phyloP scores from a whole-genome alignment of 495 filamentous ascomycete genomes.

The Penicillium waksmanii region DNA sequence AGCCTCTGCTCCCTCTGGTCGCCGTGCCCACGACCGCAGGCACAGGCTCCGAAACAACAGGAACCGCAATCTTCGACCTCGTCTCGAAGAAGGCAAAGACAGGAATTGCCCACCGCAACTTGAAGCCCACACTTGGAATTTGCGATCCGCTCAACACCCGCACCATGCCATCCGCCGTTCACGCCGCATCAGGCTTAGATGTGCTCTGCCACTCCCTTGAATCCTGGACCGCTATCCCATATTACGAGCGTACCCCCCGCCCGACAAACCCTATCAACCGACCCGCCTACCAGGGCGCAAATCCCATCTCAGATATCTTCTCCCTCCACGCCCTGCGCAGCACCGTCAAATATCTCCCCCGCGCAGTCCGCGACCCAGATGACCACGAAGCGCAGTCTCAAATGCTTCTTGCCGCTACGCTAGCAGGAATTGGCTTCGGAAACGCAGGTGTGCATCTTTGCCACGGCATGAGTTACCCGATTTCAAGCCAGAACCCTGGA shows the following conservation, averaged over 20 bases:
- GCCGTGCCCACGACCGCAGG: conserved; percentile 96
- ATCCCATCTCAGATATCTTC: conserved; percentile 97
- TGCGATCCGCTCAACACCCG: conserved; percentile 94
- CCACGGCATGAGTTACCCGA: conserved; percentile 96
- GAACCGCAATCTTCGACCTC: conserved; percentile 96
- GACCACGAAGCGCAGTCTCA: conserved; percentile 88
- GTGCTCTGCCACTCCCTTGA: conserved; percentile 94
- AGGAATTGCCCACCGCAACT: conserved; percentile 89
- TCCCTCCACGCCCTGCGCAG: conserved; percentile 76
- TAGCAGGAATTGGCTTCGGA: conserved; percentile 95
- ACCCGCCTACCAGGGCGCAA: conserved; percentile 95
- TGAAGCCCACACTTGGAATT: conserved; percentile 94
- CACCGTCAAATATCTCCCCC: conserved; percentile 88
- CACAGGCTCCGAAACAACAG: conserved; percentile 94
- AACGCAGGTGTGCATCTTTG: conserved; percentile 98
- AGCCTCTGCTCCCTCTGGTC: conserved; percentile 79
- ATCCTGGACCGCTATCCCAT: conserved; percentile 96
- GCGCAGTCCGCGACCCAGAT: conserved; percentile 82
- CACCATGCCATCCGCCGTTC: conserved; percentile 93
- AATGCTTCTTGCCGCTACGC: conserved; percentile 93
- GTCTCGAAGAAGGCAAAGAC: conserved; percentile 88
- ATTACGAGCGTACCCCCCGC: conserved; percentile 77
- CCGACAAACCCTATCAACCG: conserved; percentile 88
- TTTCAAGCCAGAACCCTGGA: conserved; percentile 88
- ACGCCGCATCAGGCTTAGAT: conserved; percentile 85